These are phyloP conservation scores for Entrophospora sp. DNA, from an alignment of 192 early-diverging fungal species.

Conservation along the genomic window DNA sequence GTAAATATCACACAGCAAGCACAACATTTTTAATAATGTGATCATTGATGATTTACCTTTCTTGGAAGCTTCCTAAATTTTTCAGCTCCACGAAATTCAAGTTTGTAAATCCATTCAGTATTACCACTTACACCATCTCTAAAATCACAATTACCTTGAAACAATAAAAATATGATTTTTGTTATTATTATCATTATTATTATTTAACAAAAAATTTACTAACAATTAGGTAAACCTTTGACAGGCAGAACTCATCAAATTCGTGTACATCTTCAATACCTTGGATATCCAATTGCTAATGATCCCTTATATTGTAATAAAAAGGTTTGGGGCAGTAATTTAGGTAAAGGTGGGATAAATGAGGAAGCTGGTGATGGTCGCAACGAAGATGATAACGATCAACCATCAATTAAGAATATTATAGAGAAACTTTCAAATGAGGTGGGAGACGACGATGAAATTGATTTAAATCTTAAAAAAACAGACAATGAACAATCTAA, in stretches of 20 bases:
- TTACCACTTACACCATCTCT: slow-evolving; percentile 64
- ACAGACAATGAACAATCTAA: slow-evolving; percentile 20
- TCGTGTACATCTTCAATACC: slow-evolving; percentile 87
- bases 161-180: too few species aligned
- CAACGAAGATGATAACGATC: too few species aligned
- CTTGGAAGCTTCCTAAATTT: slow-evolving; percentile 43
- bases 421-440: slow-evolving; percentile 27
- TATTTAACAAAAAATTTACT: too few species aligned
- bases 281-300: slow-evolving; percentile 90
- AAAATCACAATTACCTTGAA: slow-evolving; percentile 79
- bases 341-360: slow-evolving; percentile 45
- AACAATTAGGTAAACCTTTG: slow-evolving; percentile 64
- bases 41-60: slow-evolving; percentile 22
- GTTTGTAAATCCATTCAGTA: slow-evolving; percentile 57
- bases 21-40: slow-evolving; percentile 29
- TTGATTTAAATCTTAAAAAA: slow-evolving; percentile 19
- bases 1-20: slow-evolving; percentile 17
- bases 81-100: slow-evolving; percentile 38
- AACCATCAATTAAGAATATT: slow-evolving; percentile 19
- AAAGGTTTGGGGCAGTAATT: slow-evolving; percentile 56
- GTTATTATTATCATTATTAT: too few species aligned
- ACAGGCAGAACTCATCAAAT: slow-evolving; percentile 97
- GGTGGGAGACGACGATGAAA: slow-evolving; percentile 23
- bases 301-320: slow-evolving; percentile 83
- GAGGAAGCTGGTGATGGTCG: too few species aligned